These are phyloP conservation scores for Calycina marina DNA, from an alignment of 2,329 filamentous ascomycete genomes.

Conservation along the genomic window DNA sequence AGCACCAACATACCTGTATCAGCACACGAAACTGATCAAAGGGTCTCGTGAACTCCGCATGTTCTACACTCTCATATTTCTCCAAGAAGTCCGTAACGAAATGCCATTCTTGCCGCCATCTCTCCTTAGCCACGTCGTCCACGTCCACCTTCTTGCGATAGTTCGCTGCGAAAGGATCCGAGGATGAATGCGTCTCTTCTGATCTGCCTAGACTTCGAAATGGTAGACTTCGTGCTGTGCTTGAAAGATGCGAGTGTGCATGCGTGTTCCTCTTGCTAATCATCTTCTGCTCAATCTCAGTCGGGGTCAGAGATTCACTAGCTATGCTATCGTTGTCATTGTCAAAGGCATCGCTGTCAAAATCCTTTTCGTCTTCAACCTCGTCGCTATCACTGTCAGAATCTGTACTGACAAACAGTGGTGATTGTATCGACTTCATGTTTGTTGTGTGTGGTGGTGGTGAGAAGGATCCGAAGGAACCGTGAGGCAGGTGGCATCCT, in stretches of 20 bases:
- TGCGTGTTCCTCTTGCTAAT: not conserved
- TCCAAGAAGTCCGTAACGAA: not conserved
- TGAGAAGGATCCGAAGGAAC: not conserved
- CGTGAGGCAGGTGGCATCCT: not conserved
- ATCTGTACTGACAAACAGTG: conserved; percentile 1
- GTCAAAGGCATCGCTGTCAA: not conserved
- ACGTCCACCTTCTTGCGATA: not conserved
- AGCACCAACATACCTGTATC: not conserved
- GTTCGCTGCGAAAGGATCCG: conserved; percentile 1
- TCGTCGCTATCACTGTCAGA: not conserved
- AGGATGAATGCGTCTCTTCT: not conserved
- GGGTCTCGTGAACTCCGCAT: conserved; percentile 1
- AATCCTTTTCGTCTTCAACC: not conserved
- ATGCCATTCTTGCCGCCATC: not conserved
- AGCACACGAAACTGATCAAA: conserved; percentile 1
- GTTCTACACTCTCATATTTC: conserved; percentile 1
- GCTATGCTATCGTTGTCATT: conserved; percentile 1
- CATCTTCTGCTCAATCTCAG: no score
- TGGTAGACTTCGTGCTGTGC: not conserved
- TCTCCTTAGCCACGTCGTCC: not conserved
- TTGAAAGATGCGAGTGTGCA: not conserved
- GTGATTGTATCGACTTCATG: not conserved
- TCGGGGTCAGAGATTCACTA: not conserved
- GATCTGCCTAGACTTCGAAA: not conserved
- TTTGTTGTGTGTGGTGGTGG: not conserved